Base-by-base conservation (phyloP, 441 rosid species). In the Pelargonium exstipulatum region DNA sequence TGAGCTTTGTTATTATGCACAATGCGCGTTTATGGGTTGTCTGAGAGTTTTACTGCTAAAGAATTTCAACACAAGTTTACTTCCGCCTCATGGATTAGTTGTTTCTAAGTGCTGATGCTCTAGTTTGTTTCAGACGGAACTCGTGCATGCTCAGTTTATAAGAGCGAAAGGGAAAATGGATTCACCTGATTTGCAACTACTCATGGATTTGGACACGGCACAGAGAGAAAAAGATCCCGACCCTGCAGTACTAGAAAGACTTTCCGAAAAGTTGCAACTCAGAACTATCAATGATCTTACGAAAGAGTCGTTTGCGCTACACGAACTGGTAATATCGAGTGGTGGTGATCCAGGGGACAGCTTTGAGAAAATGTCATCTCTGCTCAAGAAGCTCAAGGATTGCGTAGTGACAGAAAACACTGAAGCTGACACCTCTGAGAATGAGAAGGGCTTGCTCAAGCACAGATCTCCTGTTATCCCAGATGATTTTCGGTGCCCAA, bases 391-490 rank as follows among this genome's bases (percentile, higher is more conserved):
- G 83, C 77, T 95, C 6, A 90, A 82, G 29, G 92, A 84, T 71
- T 80, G 70, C 57, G 86, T 81, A 48, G 75, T 85, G 62, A 76
- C 65, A 65, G 92, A 84, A 58, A 87, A 76, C 66, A 84, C 90
- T 5, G 88, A 85, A 69, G 77, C 71, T 0, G 88, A 79, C 71
- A 51, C 81, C 65, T 81, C 84, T 22, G 83, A 83, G 32, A 72
- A 76, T 8, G 90, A 85, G 64, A 81, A 74, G 67, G 67, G 72
- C 61, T 68, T 80, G 37, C 65, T 81, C 6, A 91, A 83, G 74
- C 97, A 95, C 77, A 83, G 91, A 24, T 91, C 97, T 72, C 99
- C 99, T 51, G 90, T 91, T 66, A 90, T 91, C 68, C 99, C 99
- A 0, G 99, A 95, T 80, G 96, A 91, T 80, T 95, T 95, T 55